Conservation (phyloP, 2,329 filamentous ascomycete genomes). For the Aaosphaeria pasadenensis region DNA sequence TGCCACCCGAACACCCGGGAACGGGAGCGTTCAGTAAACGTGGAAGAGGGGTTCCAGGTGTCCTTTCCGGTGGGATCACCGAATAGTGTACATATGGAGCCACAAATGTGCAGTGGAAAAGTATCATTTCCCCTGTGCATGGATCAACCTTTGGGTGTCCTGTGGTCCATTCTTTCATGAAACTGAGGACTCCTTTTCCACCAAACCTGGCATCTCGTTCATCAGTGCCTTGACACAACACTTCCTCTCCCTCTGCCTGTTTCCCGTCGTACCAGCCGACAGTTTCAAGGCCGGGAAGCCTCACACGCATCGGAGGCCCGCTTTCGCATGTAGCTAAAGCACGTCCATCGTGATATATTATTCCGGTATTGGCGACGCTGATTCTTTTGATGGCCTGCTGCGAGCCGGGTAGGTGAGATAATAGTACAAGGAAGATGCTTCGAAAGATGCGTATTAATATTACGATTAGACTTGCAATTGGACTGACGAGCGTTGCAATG, state of each 20-base stretch:
- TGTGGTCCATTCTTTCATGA: conserved; percentile 70
- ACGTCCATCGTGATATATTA: conserved; percentile 66
- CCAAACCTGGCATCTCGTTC: conserved; percentile 45
- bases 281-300: conserved; percentile 63
- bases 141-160: conserved; percentile 67
- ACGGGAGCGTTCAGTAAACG: conserved; percentile 54
- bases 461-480: conserved; percentile 51
- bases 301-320: conserved; percentile 65
- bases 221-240: conserved; percentile 7
- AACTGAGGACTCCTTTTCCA: conserved; percentile 54
- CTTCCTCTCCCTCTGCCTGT: conserved; percentile 51
- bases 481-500: conserved; percentile 63
- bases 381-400: conserved; percentile 61
- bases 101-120: conserved; percentile 65
- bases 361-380: conserved; percentile 66
- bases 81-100: conserved; percentile 68
- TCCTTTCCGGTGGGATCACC: conserved; percentile 42
- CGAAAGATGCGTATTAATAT: conserved; percentile 55
- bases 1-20: conserved; percentile 60
- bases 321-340: conserved; percentile 70
- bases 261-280: conserved; percentile 68
- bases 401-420: conserved; percentile 58
- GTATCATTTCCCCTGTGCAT: conserved; percentile 60
- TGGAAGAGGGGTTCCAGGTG: background rate
- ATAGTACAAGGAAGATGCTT: conserved; percentile 55